A percentile compares a stretch with the other conserved stretches of the same genome.
These are phyloP conservation scores for Nidularia pulvinata DNA, from an alignment of 768 basidiomycete species.

Conservation along the genomic window DNA sequence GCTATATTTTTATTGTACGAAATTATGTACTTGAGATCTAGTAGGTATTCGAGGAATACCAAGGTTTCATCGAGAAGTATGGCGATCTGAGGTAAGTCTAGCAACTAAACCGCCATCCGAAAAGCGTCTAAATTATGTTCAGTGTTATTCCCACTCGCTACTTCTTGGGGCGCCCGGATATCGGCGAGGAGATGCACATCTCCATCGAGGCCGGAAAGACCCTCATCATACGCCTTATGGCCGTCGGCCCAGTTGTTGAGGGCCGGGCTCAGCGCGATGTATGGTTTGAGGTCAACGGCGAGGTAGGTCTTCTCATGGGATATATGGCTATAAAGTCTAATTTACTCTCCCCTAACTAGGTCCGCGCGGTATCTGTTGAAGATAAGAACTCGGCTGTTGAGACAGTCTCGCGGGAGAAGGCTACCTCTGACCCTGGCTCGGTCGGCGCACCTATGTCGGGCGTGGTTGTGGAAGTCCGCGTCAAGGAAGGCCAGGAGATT, in stretches of 20 bases:
- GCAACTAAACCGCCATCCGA: neutral
- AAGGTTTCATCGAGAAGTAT: slow-evolving; percentile 93
- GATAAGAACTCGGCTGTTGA: slow-evolving; percentile 98
- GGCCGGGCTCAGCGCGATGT: slow-evolving; percentile 93
- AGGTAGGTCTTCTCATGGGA: slow-evolving; percentile 45
- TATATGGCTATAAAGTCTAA: slow-evolving; percentile 5
- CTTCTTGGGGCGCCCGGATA: slow-evolving; percentile 91
- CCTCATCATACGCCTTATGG: slow-evolving; percentile 94
- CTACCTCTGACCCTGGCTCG: slow-evolving; percentile 92
- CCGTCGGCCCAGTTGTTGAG: slow-evolving; percentile 91
- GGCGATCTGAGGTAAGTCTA: slow-evolving; percentile 83
- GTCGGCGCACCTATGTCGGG: slow-evolving; percentile 98
- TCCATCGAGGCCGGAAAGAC: slow-evolving; percentile 97
- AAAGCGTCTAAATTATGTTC: slow-evolving; percentile 4
- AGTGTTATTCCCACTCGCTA: slow-evolving; percentile 96
- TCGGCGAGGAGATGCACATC: slow-evolving; percentile 97
- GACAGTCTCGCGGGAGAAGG: slow-evolving; percentile 92
- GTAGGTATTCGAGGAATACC: slow-evolving; percentile 97
- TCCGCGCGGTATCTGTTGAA: slow-evolving; percentile 93
- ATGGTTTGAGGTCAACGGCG: slow-evolving; percentile 98
- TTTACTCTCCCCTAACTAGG: slow-evolving; percentile 39
- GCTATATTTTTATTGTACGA: slow-evolving; percentile 1
- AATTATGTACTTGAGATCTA: slow-evolving; percentile 3
- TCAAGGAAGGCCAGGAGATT: slow-evolving; percentile 97
- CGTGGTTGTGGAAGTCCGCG: slow-evolving; percentile 96